phyloP scores from a whole-genome alignment of 306 rosid genomes.

The Malus orientalis region DNA sequence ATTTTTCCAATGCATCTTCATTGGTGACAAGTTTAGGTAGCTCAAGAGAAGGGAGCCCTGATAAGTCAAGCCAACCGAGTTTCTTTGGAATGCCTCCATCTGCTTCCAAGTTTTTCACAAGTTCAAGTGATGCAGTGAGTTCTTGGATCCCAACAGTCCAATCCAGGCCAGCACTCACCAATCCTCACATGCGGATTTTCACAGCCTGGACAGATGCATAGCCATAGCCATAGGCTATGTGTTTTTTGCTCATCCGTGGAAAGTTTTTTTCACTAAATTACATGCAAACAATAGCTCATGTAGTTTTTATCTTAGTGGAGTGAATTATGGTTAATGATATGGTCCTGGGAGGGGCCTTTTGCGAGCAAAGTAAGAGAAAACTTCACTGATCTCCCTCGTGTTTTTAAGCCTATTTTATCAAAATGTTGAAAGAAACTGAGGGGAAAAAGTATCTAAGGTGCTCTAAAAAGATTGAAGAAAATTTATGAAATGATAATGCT shows the following conservation, averaged over 20 bases:
- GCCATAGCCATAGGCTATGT: neutral
- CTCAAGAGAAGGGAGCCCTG: conserved; percentile 72
- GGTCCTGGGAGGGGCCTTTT: conserved; percentile 6
- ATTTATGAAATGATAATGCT: conserved; percentile 23
- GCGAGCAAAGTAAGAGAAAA: neutral
- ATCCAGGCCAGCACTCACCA: conserved; percentile 42
- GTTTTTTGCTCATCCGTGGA: conserved; percentile 2
- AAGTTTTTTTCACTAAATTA: conserved; percentile 23
- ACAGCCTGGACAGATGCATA: conserved; percentile 69
- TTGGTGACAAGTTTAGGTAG: conserved; percentile 63
- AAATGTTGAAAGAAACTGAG: conserved; percentile 10
- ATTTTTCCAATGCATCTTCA: conserved; percentile 62
- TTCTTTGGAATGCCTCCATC: conserved; percentile 46
- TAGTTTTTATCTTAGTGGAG: conserved; percentile 4
- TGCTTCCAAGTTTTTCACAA: conserved; percentile 34
- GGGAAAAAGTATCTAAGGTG: conserved; percentile 16
- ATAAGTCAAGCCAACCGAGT: conserved; percentile 40
- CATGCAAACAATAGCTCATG: neutral
- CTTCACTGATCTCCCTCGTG: conserved; percentile 10
- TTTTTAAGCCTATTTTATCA: neutral
- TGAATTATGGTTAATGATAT: conserved; percentile 17
- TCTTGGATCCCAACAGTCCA: conserved; percentile 61
- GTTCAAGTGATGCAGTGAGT: conserved; percentile 32
- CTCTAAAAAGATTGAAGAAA: conserved; percentile 13
- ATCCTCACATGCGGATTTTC: conserved; percentile 71